Base-by-base conservation (phyloP, 2,329 filamentous ascomycete species). In the Alternaria triticimaculans region DNA sequence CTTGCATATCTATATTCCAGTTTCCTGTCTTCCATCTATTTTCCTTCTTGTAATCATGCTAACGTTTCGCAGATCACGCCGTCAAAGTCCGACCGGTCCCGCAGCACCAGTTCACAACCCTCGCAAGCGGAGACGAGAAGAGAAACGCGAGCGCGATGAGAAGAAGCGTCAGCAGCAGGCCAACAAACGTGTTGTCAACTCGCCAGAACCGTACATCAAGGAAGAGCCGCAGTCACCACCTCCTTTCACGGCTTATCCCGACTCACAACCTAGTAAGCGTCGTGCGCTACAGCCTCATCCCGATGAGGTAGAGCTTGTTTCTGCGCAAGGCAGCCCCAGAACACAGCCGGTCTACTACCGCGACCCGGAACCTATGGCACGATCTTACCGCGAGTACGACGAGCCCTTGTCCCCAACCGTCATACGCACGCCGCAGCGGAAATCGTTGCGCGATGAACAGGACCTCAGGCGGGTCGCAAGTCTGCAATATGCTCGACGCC, bases 221-320 rank as follows among this genome's bases (percentile, higher is more conserved):
- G 84, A 87, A 68, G 88, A 90, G 72, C 87, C 88, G 8, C 80
- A 88, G 18, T 90, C 88, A 12, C 88, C 88, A 20, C 87, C 86
- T 45, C 85, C 86, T 2, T 86, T 89, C 63, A 78, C 82, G 14
- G 70, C 71, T 20, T 67, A 80, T 45, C 64, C 80, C 41, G 79
- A 82, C 54, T 51, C 75, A 26, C 80, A 80, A 45, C 72, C 78
- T 7, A 78, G 80, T 54, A 80, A 80, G 58, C 80, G 80, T 37
- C 75, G 82, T 59, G 78, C 79, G 49, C 72, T 80, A 15, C 77
- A 81, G 48, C 73, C 78, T 23, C 45, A 74, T 37, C 70, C 76
- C 9, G 72, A 74, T 18, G 78, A 83, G 56, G 70, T 80, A 44
- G 82, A 84, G 66, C 68, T 81, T 11, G 67, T 80, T 18, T 77